A percentile compares a stretch with the other conserved stretches of the same genome.
Conservation (phyloP, 176 grass and related monocot genomes). For the Zoysia japonica region DNA sequence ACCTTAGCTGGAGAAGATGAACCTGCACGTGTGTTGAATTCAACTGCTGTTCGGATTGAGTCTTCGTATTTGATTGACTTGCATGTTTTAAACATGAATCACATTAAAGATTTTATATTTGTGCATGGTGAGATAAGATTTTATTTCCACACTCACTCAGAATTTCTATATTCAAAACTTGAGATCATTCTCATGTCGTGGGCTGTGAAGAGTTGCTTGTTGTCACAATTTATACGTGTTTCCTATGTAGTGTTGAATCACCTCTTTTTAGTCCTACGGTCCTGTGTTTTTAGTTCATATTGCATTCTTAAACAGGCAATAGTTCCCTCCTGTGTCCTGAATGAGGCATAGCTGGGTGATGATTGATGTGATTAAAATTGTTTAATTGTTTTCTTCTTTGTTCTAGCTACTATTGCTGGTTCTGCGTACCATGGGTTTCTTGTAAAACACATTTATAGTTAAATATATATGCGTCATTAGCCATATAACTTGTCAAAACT, state of each 20-base stretch:
- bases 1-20: conserved; percentile 92
- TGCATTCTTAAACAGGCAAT: not conserved
- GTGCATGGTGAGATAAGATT: conserved; percentile 77
- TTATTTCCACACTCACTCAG: not conserved
- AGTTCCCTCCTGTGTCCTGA: not conserved
- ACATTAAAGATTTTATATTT: conserved; percentile 96
- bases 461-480: conserved; percentile 18
- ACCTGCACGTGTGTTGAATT: conserved; percentile 49
- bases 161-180: not conserved
- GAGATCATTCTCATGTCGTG: too few relatives aligned
- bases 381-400: not conserved
- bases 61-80: conserved; percentile 91
- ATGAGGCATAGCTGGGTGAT: not conserved
- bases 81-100: conserved; percentile 71
- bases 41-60: conserved; percentile 61
- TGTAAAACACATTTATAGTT: not conserved
- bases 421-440: not conserved
- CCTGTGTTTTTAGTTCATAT: not conserved
- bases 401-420: not conserved
- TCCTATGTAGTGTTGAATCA: not conserved
- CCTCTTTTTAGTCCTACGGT: not conserved
- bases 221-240: conserved; percentile 6
- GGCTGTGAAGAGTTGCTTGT: not conserved
- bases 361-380: not conserved
- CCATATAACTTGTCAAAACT: not conserved